Conservation (phyloP, 208 protist species). For the Leishmania braziliensis region DNA sequence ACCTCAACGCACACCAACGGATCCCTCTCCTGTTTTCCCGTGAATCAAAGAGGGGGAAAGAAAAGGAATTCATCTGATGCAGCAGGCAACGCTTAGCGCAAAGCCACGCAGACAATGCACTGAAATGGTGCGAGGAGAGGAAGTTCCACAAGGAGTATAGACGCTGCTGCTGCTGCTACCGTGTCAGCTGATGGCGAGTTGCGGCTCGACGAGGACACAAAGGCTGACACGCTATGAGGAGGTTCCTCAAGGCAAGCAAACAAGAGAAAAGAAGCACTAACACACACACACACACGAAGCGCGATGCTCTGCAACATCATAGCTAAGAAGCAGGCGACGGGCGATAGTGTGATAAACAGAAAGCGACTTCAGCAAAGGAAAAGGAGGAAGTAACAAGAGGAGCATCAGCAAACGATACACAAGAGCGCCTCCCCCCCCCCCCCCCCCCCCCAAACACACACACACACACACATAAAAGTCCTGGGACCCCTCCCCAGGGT, state of each 20-base stretch:
- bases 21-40: neutral
- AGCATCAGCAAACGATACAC: neutral
- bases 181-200: neutral
- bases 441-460: neutral
- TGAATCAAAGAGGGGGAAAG: neutral
- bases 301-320: neutral
- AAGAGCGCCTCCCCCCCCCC: neutral
- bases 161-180: neutral
- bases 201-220: neutral
- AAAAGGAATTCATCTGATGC: neutral
- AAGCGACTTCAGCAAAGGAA: neutral
- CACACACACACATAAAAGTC: neutral
- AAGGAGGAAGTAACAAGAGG: slow-evolving; percentile 11
- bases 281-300: neutral
- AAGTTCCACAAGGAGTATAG: neutral
- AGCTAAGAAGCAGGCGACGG: neutral
- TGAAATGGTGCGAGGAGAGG: neutral
- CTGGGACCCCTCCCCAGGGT: neutral
- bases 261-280: neutral
- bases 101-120: neutral
- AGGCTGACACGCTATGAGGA: neutral
- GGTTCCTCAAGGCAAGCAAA: neutral
- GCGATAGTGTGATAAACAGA: neutral
- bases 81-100: neutral
- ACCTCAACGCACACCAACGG: too few relatives aligned